Evolutionary conservation across 2,329 filamentous ascomycete species (phyloP).

Genomic region (Cladorrhinum sp.): DNA sequence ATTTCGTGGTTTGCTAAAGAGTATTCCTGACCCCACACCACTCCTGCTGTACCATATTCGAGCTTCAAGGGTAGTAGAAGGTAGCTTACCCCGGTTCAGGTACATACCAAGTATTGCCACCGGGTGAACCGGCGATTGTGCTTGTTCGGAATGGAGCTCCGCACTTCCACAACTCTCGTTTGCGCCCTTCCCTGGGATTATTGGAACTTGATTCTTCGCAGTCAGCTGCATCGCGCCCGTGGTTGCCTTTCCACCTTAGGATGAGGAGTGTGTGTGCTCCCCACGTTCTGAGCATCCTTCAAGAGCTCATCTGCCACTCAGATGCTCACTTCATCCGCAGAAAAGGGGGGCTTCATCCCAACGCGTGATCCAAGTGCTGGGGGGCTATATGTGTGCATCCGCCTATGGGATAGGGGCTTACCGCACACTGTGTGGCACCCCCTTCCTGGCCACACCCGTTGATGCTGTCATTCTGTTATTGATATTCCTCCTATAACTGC

Average conservation of each 20-base stretch:
- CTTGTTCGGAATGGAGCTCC: background rate
- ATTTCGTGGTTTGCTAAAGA: background rate
- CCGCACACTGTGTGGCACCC: conserved; percentile 20
- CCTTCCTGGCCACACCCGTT: conserved; percentile 1
- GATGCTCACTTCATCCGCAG: background rate
- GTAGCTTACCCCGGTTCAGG: background rate
- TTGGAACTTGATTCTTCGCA: background rate
- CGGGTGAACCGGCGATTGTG: background rate
- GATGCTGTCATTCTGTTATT: conserved; percentile 13
- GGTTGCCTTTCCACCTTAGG: background rate
- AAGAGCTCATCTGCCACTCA: background rate
- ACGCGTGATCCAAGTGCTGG: conserved; percentile 5
- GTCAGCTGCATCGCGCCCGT: background rate
- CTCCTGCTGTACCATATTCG: background rate
- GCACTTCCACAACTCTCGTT: background rate
- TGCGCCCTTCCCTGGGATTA: background rate
- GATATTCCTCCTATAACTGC: conserved; percentile 6
- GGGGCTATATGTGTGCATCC: background rate
- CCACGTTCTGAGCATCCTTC: background rate
- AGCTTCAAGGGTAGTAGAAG: background rate
- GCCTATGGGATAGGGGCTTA: conserved; percentile 12
- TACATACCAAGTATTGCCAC: background rate
- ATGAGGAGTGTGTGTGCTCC: background rate
- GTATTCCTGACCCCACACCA: background rate
- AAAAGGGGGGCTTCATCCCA: background rate